Conservation (phyloP, 805 yeast genomes). For the Tetrapisispora iriomotensis region DNA sequence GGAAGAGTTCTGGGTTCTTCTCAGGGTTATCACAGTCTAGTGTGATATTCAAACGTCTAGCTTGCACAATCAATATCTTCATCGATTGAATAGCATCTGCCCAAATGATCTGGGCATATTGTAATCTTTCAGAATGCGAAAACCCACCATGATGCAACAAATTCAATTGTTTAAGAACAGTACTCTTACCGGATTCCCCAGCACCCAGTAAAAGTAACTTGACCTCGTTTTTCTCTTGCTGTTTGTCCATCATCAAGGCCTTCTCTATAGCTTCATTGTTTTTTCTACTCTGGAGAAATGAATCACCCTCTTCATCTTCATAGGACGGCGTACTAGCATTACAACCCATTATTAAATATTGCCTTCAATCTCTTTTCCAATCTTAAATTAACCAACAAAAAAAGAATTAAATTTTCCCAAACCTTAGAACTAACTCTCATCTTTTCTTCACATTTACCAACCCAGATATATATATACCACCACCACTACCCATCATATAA, state of each 20-base stretch:
- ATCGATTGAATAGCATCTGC: conserved; percentile 80
- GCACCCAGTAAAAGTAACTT: conserved; percentile 80
- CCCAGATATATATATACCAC: no score
- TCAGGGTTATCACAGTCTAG: conserved; percentile 54
- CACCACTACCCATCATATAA: no score
- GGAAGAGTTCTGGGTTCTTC: conserved; percentile 34
- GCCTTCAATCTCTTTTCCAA: no score
- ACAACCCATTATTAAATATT: conserved; percentile 53
- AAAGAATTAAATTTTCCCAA: no score
- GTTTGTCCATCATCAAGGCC: conserved; percentile 42
- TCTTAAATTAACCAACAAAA: no score
- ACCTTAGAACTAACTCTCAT: no score
- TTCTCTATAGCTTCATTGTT: conserved; percentile 60
- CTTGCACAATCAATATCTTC: conserved; percentile 69
- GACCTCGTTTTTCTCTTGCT: conserved; percentile 47
- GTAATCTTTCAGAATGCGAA: conserved; percentile 63
- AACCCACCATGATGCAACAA: conserved; percentile 82
- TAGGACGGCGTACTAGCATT: conserved; percentile 37
- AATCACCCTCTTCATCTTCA: conserved; percentile 37
- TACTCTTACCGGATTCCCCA: conserved; percentile 91
- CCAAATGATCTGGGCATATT: conserved; percentile 86
- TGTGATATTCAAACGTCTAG: conserved; percentile 51
- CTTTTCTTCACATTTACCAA: no score
- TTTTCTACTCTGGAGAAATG: conserved; percentile 42
- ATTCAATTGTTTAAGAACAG: conserved; percentile 82